Base-by-base conservation (phyloP, 345 rosid genomes). In the Streptanthus diversifolius region DNA sequence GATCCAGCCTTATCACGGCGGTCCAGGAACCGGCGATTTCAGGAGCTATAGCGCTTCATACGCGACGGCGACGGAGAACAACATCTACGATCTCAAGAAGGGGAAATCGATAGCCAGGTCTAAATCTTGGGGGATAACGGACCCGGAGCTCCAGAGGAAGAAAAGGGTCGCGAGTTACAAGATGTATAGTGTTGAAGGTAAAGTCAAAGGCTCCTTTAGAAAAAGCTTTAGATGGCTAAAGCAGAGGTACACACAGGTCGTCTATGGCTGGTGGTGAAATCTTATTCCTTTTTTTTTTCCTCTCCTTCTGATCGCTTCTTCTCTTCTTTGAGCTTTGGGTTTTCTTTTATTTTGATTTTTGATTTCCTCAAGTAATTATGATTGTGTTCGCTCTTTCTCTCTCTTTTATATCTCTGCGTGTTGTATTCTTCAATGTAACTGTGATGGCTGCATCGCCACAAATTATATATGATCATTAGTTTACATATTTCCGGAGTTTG, bases 101-200 rank as follows among this genome's bases (percentile, higher is more conserved):
- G 90, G 81, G 67, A 86, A 73, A 62, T 82, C 88, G 5, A 77
- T 82, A 44, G 78, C 82, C 52, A 81, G 90, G 0, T 83, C 91
- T 0, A 87, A 78, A 43, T 58, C 82, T 1, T 90, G 97, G 97
- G 83, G 79, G 40, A 39, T 86, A 5, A 39, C 47, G 9, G 97
- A 93, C 72, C 97, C 97, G 43, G 98, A 93, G 80, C 84, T 93
- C 37, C 90, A 83, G 68, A 85, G 98, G 91, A 93, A 90, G 89
- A 93, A 85, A 83, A 85, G 98, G 84, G 96, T 93, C 61, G 97
- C 98, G 27, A 80, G 89, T 75, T 93, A 93, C 40, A 93, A 90
- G 80, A 90, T 84, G 93, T 93, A 88, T 77, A 80, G 86, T 59
- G 93, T 81, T 49, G 90, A 93, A 75, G 96, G 93, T 5, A 90